Percentiles rank a stretch among this genome's conserved stretches.
Conservation (phyloP, 2,329 filamentous ascomycete species). For the Botryotinia narcissicola region DNA sequence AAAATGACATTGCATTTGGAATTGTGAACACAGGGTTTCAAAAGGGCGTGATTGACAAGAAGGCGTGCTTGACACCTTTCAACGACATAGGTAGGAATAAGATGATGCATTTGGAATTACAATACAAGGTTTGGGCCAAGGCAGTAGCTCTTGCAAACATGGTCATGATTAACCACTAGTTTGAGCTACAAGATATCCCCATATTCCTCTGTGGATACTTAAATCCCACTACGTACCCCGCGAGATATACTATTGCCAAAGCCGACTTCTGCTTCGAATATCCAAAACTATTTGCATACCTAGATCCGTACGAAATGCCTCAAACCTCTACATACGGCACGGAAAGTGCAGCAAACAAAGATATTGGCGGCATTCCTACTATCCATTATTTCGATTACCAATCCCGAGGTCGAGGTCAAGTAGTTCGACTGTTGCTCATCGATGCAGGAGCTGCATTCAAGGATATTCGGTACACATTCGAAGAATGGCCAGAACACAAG, state of each 20-base stretch:
- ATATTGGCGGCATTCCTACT: constrained; percentile 38
- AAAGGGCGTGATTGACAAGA: background rate
- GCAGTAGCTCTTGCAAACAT: background rate
- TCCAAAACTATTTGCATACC: background rate
- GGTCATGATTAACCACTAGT: background rate
- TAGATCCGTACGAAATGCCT: constrained; percentile 1
- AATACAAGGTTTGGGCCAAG: background rate
- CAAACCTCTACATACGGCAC: constrained; percentile 24
- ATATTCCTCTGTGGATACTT: background rate
- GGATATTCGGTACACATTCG: constrained; percentile 37
- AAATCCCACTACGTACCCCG: background rate
- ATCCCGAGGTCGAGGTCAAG: constrained; percentile 38
- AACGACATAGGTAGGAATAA: background rate
- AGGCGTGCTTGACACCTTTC: background rate
- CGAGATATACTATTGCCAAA: background rate
- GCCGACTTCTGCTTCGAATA: background rate
- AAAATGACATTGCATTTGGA: background rate
- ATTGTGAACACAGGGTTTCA: background rate
- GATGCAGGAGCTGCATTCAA: constrained; percentile 38
- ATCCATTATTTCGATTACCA: constrained; percentile 39
- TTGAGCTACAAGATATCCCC: background rate
- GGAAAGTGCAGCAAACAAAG: constrained; percentile 33
- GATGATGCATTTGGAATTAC: background rate
- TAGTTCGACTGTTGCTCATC: constrained; percentile 34
- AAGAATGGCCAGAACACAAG: constrained; percentile 37